Base-by-base conservation (phyloP, 1,139 yeast species). In the Protomyces inouyei region DNA sequence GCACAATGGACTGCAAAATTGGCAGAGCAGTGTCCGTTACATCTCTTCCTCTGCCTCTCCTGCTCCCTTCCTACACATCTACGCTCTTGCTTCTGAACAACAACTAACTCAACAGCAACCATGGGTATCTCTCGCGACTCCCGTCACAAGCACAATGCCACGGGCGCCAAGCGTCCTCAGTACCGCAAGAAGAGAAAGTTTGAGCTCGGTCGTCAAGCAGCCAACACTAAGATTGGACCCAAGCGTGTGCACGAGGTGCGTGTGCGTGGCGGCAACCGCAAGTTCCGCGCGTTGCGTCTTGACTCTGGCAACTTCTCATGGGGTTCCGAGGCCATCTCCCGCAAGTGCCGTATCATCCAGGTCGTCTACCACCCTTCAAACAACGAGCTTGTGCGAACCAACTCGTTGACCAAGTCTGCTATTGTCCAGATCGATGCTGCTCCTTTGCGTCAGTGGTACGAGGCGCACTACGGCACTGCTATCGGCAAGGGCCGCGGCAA, bases 71-170 rank as follows among this genome's bases (percentile, higher is more conserved):
- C 32, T 5, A 4, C 32, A 28, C 8, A 28, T 6, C 32, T 28
- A 3, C 32, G 32, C 32, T 28, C 8, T 6, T 28, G 32, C 8
- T 4, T 28, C 32, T 28, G 32, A 28, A 28, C 3, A 28, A 5
- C 32, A 28, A 28, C 43, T 38, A 38, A 38, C 43, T 16, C 18
- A 16, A 6, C 9, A 14, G 14, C 25, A 46, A 23, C 12, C 35
- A 93, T 93, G 98, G 98, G 98, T 92, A 93, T 93, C 88, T 92
- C 98, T 83, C 95, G 99, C 87, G 98, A 93, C 86, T 92, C 98
- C 82, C 97, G 97, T 85, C 98, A 93, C 91, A 93, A 93, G 89
- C 95, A 98, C 84, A 84, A 97, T 77, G 97, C 96, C 82, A 92
- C 99, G 80, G 99, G 99, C 87, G 99, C 98, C 81, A 92, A 91